phyloP scores from a whole-genome alignment of 176 grass and related monocot species.

The Luzula sylvatica region DNA sequence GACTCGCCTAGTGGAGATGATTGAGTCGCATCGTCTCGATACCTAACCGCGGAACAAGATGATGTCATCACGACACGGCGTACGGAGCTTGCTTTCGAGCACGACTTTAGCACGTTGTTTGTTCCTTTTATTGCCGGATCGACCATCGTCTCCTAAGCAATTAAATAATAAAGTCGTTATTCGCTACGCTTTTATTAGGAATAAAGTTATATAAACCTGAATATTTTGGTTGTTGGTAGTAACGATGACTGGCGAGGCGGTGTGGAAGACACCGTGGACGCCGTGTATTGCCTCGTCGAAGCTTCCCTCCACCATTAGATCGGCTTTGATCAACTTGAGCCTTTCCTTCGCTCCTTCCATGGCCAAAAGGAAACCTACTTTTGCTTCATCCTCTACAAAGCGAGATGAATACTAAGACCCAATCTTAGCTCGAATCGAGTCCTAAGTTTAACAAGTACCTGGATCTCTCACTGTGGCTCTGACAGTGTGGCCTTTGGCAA shows the following conservation, averaged over 20 bases:
- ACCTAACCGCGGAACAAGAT: constrained; percentile 58
- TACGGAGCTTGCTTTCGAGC: constrained; percentile 25
- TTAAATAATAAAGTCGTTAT: background rate
- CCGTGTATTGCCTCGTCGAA: constrained; percentile 53
- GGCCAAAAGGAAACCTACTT: constrained; percentile 67
- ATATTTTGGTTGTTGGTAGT: constrained; percentile 24
- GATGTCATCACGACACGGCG: constrained; percentile 72
- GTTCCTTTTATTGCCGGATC: constrained; percentile 57
- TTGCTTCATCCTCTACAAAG: constrained; percentile 35
- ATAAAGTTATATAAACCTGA: no score
- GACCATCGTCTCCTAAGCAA: constrained; percentile 34
- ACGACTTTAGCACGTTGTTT: constrained; percentile 64
- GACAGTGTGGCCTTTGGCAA: constrained; percentile 46
- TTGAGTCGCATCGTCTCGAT: constrained; percentile 38
- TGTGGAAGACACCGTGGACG: constrained; percentile 82
- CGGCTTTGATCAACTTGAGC: constrained; percentile 44
- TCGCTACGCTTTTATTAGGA: no score
- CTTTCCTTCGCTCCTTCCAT: constrained; percentile 55
- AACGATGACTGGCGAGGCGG: constrained; percentile 41
- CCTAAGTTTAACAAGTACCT: constrained; percentile 20
- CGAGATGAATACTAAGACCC: no score
- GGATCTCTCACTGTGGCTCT: constrained; percentile 66
- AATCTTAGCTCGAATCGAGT: background rate
- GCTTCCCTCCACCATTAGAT: constrained; percentile 59
- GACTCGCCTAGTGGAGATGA: constrained; percentile 50